A percentile compares a stretch with the other conserved stretches of the same genome.
phyloP scores from a whole-genome alignment of 2,329 filamentous ascomycete species.

The Lecanicillium sp. region DNA sequence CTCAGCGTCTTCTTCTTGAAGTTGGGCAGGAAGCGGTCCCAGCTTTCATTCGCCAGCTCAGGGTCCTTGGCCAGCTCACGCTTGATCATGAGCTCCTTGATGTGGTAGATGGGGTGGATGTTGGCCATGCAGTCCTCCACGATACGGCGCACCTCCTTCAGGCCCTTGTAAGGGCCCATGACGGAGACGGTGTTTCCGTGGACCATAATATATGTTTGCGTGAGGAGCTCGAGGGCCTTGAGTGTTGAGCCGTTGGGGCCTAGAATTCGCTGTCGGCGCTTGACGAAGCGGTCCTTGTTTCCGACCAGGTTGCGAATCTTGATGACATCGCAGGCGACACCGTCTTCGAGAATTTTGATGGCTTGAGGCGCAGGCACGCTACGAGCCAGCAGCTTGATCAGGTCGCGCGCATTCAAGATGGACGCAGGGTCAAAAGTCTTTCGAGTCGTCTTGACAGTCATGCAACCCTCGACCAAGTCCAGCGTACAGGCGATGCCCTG shows the following conservation, averaged over 20 bases:
- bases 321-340: slow-evolving; percentile 86
- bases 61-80: slow-evolving; percentile 86
- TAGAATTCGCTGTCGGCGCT: slow-evolving; percentile 84
- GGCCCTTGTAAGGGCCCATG: slow-evolving; percentile 86
- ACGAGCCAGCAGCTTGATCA: slow-evolving; percentile 86
- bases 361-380: slow-evolving; percentile 91
- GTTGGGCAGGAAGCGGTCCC: slow-evolving; percentile 93
- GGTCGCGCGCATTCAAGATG: slow-evolving; percentile 86
- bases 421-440: slow-evolving; percentile 88
- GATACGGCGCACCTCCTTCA: slow-evolving; percentile 85
- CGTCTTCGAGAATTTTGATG: slow-evolving; percentile 88
- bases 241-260: slow-evolving; percentile 87
- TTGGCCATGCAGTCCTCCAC: slow-evolving; percentile 97
- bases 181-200: slow-evolving; percentile 91
- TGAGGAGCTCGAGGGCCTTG: slow-evolving; percentile 89
- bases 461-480: slow-evolving; percentile 89
- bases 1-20: slow-evolving; percentile 91
- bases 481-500: slow-evolving; percentile 82
- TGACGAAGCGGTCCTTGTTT: slow-evolving; percentile 93
- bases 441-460: slow-evolving; percentile 91
- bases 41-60: slow-evolving; percentile 76
- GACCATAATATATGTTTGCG: slow-evolving; percentile 85
- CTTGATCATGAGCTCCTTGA: slow-evolving; percentile 80
- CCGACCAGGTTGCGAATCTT: slow-evolving; percentile 86
- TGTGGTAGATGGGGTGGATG: slow-evolving; percentile 84